Conservation (phyloP, 176 grass and related monocot species). For the Pontederia crassipes region DNA sequence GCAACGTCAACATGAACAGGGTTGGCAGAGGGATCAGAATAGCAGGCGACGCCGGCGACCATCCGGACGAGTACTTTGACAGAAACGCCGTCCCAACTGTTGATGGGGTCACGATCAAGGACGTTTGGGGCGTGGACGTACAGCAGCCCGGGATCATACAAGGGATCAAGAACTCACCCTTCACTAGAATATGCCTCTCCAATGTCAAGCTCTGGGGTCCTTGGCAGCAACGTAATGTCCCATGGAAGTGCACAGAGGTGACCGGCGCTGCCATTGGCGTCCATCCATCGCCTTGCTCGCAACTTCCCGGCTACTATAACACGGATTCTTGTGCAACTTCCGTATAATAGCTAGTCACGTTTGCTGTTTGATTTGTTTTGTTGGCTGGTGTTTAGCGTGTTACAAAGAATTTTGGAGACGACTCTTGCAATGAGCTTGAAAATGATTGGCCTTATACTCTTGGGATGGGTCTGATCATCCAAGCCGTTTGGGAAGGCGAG, state of each 20-base stretch:
- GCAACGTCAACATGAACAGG: not conserved
- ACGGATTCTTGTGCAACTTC: slow-evolving; percentile 21
- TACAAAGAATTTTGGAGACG: no score
- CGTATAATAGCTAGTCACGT: not conserved
- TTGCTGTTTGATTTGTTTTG: no score
- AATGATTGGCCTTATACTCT: no score
- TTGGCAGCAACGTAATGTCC: not conserved
- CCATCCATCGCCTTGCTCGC: slow-evolving; percentile 39
- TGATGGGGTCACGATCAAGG: slow-evolving; percentile 32
- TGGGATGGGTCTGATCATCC: no score
- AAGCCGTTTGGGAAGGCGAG: no score
- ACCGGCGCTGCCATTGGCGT: slow-evolving; percentile 39
- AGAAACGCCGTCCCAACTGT: slow-evolving; percentile 32
- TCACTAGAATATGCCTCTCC: slow-evolving; percentile 49
- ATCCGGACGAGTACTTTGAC: slow-evolving; percentile 23
- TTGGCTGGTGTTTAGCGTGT: no score
- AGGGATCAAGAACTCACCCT: slow-evolving; percentile 37
- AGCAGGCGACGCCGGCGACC: slow-evolving; percentile 1
- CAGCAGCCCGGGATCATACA: slow-evolving; percentile 40
- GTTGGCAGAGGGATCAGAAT: not conserved
- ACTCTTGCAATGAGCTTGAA: no score
- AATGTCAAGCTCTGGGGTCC: slow-evolving; percentile 55
- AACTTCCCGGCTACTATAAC: slow-evolving; percentile 28
- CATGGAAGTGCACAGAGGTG: slow-evolving; percentile 50
- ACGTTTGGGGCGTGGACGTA: slow-evolving; percentile 49